These are phyloP conservation scores for Phytophthora tubulina DNA, from an alignment of 352 stramenopile genomes.

Conservation along the genomic window DNA sequence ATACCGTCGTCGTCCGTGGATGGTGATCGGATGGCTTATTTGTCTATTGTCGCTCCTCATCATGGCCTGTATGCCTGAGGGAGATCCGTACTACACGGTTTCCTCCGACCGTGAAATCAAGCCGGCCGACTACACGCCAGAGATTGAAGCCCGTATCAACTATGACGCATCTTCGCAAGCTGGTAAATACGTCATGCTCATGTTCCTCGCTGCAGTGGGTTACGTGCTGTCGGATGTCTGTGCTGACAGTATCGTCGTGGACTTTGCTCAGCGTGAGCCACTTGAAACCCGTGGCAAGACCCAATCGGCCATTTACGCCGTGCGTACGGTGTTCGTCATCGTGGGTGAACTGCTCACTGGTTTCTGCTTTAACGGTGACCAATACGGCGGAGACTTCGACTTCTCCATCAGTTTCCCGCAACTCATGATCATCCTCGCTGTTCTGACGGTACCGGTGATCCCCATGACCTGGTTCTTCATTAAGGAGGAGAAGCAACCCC, in stretches of 20 bases:
- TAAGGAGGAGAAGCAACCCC: conserved; percentile 46
- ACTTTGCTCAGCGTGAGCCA: conserved; percentile 51
- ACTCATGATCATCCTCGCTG: conserved; percentile 46
- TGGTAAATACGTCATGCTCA: conserved; percentile 50
- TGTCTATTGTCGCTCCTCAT: conserved; percentile 39
- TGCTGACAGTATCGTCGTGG: conserved; percentile 56
- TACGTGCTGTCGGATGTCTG: conserved; percentile 74
- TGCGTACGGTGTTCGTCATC: conserved; percentile 43
- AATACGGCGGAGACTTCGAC: conserved; percentile 57
- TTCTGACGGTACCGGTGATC: conserved; percentile 27
- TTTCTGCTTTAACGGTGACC: conserved; percentile 55
- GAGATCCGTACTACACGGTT: conserved; percentile 49
- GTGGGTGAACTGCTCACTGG: conserved; percentile 41
- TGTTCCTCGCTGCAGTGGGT: conserved; percentile 61
- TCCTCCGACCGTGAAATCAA: conserved; percentile 27
- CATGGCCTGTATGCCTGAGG: conserved; percentile 36
- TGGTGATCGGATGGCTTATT: conserved; percentile 54
- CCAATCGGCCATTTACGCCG: conserved; percentile 51
- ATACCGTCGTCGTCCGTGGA: conserved; percentile 38
- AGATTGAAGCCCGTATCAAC: conserved; percentile 40
- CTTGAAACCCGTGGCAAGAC: conserved; percentile 41
- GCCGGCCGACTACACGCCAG: conserved; percentile 24
- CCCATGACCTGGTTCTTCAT: conserved; percentile 52
- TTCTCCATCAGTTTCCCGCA: conserved; percentile 47
- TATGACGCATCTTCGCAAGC: conserved; percentile 21